A percentile compares a stretch with the other conserved stretches of the same genome.
Evolutionary conservation across 2,329 filamentous ascomycete species (phyloP).

Genomic region (Plectosphaerella sp.): DNA sequence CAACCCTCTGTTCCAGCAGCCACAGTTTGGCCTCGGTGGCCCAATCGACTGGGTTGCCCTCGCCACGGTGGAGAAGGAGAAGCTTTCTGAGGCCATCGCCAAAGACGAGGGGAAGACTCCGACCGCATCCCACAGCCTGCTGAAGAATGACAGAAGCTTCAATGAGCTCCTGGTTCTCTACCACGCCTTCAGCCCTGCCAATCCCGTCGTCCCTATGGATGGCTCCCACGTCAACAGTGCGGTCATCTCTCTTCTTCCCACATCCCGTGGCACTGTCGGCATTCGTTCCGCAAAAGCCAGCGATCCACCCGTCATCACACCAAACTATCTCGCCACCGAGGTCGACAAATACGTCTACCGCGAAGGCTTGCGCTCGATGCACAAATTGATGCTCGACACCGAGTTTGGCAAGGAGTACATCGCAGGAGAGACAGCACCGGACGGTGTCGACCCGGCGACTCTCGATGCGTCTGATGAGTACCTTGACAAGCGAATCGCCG

Average conservation of each 20-base stretch:
- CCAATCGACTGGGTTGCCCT: slow-evolving; percentile 40
- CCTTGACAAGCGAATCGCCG: too few relatives aligned
- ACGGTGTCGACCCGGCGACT: not conserved
- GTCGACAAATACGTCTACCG: not conserved
- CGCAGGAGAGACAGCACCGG: not conserved
- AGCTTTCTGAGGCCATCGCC: slow-evolving; percentile 49
- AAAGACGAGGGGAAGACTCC: slow-evolving; percentile 20
- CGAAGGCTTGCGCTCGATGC: not conserved
- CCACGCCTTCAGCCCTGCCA: slow-evolving; percentile 4
- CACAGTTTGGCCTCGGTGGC: not conserved
- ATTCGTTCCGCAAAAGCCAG: too few relatives aligned
- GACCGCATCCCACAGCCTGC: slow-evolving; percentile 21
- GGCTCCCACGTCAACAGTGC: not conserved
- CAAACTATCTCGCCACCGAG: slow-evolving; percentile 16
- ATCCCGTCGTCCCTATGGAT: slow-evolving; percentile 4
- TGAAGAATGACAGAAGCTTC: slow-evolving; percentile 18
- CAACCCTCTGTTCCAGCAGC: not conserved
- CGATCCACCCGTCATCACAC: too few relatives aligned
- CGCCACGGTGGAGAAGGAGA: slow-evolving; percentile 55
- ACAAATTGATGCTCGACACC: not conserved
- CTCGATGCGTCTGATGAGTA: not conserved
- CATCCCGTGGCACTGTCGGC: too few relatives aligned
- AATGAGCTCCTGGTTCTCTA: slow-evolving; percentile 19
- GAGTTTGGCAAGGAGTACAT: not conserved
- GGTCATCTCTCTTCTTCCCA: too few relatives aligned